Evolutionary conservation across 805 yeast genomes (phyloP).

Genomic region (Kregervanrija fluxuum): DNA sequence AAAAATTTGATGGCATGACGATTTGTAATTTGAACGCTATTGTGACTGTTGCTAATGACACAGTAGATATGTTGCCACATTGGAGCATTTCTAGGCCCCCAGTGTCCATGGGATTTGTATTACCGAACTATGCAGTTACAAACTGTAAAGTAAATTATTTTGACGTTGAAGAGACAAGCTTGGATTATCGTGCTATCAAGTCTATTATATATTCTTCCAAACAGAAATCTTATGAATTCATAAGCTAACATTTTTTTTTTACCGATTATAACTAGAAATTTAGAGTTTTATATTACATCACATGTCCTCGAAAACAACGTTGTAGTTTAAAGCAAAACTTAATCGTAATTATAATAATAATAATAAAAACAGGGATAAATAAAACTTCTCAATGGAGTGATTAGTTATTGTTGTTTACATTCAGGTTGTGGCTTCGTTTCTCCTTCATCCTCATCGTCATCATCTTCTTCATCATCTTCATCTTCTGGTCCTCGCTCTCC

Average conservation of each 20-base stretch:
- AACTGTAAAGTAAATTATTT: slow-evolving; percentile 71
- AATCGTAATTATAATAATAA: no score
- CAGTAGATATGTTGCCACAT: slow-evolving; percentile 14
- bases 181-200: slow-evolving; percentile 64
- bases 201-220: slow-evolving; percentile 79
- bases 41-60: slow-evolving; percentile 5
- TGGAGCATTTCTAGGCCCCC: slow-evolving; percentile 77
- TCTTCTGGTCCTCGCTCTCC: slow-evolving; percentile 58
- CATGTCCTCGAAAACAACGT: no score
- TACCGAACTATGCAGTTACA: slow-evolving; percentile 70
- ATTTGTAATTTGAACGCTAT: background rate
- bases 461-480: slow-evolving; percentile 56
- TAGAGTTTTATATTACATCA: no score
- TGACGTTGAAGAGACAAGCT: slow-evolving; percentile 46
- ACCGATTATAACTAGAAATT: no score
- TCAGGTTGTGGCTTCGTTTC: slow-evolving; percentile 64
- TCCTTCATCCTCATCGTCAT: slow-evolving; percentile 38
- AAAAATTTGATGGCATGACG: slow-evolving; percentile 3
- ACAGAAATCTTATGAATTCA: slow-evolving; percentile 67
- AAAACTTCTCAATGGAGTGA: background rate
- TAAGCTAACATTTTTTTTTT: no score
- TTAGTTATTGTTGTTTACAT: slow-evolving; percentile 57
- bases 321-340: no score
- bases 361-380: no score
- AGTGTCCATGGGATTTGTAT: slow-evolving; percentile 56